phyloP scores from a whole-genome alignment of 2,329 filamentous ascomycete genomes.

The Drechslerella stenobrocha region DNA sequence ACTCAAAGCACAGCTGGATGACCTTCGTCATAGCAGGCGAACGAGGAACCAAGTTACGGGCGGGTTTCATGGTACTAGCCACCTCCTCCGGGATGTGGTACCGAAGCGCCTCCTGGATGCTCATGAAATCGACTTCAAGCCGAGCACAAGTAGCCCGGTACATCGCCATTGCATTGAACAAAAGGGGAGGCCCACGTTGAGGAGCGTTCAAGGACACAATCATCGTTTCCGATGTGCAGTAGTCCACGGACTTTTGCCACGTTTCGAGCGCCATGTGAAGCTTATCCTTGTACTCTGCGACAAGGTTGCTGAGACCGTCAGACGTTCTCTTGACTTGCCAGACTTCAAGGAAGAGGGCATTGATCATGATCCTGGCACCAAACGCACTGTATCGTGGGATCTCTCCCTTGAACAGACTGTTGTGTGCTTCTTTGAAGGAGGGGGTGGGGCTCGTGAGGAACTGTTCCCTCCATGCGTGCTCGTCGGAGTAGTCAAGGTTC shows the following conservation, averaged over 20 bases:
- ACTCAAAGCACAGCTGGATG: constrained; percentile 95
- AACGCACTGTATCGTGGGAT: constrained; percentile 91
- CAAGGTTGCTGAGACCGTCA: constrained; percentile 94
- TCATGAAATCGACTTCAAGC: constrained; percentile 91
- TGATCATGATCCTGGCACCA: constrained; percentile 97
- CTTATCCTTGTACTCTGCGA: constrained; percentile 83
- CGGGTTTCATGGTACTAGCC: constrained; percentile 91
- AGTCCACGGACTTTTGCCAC: constrained; percentile 95
- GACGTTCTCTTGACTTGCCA: constrained; percentile 99
- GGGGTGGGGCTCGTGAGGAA: constrained; percentile 71
- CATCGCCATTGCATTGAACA: constrained; percentile 97
- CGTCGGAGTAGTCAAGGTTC: constrained; percentile 80
- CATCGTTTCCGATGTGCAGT: constrained; percentile 88
- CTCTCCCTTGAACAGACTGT: constrained; percentile 93
- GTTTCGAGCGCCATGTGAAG: constrained; percentile 91
- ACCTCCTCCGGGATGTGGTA: constrained; percentile 98
- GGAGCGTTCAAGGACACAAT: constrained; percentile 88
- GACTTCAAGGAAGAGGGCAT: constrained; percentile 94
- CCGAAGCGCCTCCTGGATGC: constrained; percentile 90
- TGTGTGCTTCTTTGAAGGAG: constrained; percentile 91
- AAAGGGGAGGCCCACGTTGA: constrained; percentile 91
- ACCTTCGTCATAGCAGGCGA: constrained; percentile 98
- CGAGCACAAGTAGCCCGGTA: constrained; percentile 91
- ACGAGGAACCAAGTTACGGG: constrained; percentile 89
- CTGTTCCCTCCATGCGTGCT: constrained; percentile 80